Evolutionary conservation across 2,329 filamentous ascomycete species (phyloP), one percentile per base, ranked within the genome.

Genomic region (Fusarium kyushuense): DNA sequence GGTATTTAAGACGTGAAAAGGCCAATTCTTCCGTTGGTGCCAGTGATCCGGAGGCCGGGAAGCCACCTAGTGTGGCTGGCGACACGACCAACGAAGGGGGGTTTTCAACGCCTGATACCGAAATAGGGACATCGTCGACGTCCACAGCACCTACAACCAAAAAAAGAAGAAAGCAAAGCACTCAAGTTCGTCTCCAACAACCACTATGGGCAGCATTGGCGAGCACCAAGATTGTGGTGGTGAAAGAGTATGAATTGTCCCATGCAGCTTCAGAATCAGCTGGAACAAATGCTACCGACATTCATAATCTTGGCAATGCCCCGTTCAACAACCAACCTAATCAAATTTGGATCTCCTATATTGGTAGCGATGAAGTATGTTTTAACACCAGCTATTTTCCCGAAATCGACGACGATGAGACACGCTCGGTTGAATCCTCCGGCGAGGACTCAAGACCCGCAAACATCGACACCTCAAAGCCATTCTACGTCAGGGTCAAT

Each of bases 161-260:
- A 81, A 96, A 93, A 82, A 91, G 92, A 81, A 89, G 92, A 81
- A 95, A 96, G 81, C 93, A 97, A 80, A 95, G 92, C 76, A 94
- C 93, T 60, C 92, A 96, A 79, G 93, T 97, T 71, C 87, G 94
- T 78, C 92, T 93, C 77, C 90, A 93, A 76, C 94, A 97, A 81
- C 94, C 94, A 48, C 87, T 97, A 69, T 97, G 94, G 94, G 93
- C 94, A 68, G 94, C 94, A 47, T 87, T 97, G 72, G 94, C 94
- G 52, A 97, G 93, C 81, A 97, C 94, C 76, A 97, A 97, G 84
- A 94, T 97, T 77, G 95, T 96, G 73, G 93, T 97, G 81, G 90
- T 96, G 76, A 96, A 97, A 82, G 94, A 94, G 79, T 92, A 93
- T 73, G 91, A 94, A 80, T 87, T 96, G 77, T 95, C 92, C 70